A percentile compares a stretch with the other conserved stretches of the same genome.
phyloP scores from a whole-genome alignment of 139 green algal genomes.

The Ulvella scutata region DNA sequence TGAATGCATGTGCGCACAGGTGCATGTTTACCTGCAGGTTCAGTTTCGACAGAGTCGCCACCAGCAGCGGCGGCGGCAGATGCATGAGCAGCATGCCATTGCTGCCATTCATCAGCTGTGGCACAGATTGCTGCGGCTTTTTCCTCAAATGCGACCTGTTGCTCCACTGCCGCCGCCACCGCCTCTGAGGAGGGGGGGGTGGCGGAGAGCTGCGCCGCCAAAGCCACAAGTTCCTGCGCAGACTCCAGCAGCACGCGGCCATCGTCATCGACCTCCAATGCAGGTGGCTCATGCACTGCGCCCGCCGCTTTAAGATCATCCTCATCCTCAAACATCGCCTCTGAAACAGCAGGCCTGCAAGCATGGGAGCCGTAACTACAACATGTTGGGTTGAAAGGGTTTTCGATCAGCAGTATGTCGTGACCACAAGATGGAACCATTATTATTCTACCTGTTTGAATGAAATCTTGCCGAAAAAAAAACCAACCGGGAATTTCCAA shows the following conservation, averaged over 20 bases:
- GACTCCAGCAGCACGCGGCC: neutral
- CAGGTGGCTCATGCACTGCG: neutral
- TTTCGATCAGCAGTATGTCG: too few species aligned
- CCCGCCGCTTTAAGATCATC: neutral
- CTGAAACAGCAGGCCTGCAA: neutral
- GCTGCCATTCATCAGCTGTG: neutral
- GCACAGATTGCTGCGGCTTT: constrained; percentile 5
- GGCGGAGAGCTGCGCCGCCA: neutral
- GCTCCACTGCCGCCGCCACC: neutral
- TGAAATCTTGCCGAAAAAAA: too few species aligned
- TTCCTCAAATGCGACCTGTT: neutral
- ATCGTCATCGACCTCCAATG: neutral
- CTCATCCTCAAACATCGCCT: neutral
- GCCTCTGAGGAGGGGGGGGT: neutral
- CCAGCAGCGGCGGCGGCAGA: neutral
- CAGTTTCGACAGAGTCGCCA: neutral
- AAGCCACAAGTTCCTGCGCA: neutral
- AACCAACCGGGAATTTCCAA: too few species aligned
- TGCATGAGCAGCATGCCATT: neutral
- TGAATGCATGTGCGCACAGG: too few species aligned
- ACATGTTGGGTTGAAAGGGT: too few species aligned
- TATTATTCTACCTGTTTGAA: too few species aligned
- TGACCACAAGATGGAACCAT: too few species aligned
- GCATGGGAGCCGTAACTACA: too few species aligned
- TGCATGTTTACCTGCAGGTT: too few species aligned